Conservation (phyloP, 352 stramenopile species). For the Pythium rishiriense region DNA sequence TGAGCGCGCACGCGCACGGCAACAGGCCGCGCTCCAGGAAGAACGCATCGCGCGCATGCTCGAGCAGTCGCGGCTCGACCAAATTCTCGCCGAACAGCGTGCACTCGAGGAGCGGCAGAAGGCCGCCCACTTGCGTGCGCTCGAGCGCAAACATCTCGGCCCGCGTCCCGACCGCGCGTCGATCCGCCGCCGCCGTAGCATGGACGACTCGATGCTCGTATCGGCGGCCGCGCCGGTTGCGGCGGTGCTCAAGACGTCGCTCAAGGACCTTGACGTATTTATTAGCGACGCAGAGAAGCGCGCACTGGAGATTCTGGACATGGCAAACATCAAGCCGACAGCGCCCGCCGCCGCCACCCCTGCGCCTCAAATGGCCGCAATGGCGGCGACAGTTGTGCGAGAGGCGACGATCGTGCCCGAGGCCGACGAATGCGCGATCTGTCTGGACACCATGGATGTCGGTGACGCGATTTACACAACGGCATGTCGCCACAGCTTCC, state of each 20-base stretch:
- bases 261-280: slow-evolving; percentile 51
- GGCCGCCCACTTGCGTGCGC: slow-evolving; percentile 42
- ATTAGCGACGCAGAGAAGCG: slow-evolving; percentile 64
- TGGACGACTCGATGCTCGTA: slow-evolving; percentile 44
- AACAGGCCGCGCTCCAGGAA: slow-evolving; percentile 69
- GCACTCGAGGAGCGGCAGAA: slow-evolving; percentile 39
- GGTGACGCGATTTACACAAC: slow-evolving; percentile 84
- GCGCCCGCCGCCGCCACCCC: slow-evolving; percentile 7
- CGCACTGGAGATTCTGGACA: slow-evolving; percentile 40
- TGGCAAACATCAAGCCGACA: slow-evolving; percentile 20
- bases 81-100: slow-evolving; percentile 46
- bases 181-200: slow-evolving; percentile 44
- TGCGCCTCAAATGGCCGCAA: slow-evolving; percentile 17
- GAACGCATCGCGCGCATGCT: slow-evolving; percentile 58
- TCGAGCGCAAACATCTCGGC: slow-evolving; percentile 65
- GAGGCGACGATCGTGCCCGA: slow-evolving; percentile 57
- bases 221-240: slow-evolving; percentile 18
- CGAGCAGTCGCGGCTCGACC: slow-evolving; percentile 49
- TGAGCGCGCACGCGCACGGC: slow-evolving; percentile 66
- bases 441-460: slow-evolving; percentile 77
- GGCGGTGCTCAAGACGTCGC: slow-evolving; percentile 19
- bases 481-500: slow-evolving; percentile 82
- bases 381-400: slow-evolving; percentile 19
- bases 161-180: slow-evolving; percentile 44
- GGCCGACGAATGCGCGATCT: slow-evolving; percentile 84